Evolutionary conservation across 768 basidiomycete genomes (phyloP), one percentile per base, ranked within the genome.

Genomic region (Symmetrospora coprosmae): DNA sequence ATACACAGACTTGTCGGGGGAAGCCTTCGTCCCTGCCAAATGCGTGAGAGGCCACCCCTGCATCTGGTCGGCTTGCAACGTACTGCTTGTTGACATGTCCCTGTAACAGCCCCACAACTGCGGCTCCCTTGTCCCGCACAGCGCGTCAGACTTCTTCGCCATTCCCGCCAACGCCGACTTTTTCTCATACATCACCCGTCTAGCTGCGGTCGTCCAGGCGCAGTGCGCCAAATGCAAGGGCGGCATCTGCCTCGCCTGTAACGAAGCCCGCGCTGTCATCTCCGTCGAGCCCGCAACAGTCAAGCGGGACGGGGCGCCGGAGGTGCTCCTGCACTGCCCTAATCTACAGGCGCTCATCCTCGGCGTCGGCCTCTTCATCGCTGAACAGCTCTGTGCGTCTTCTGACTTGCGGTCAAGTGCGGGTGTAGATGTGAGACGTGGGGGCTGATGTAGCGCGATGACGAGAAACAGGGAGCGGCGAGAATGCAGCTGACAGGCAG

Each of bases 281-380:
- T 58, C 5, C 34, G 21, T n/a, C n/a, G n/a, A n/a, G 16, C 5
- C 25, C 8, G 28, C 17, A 17, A 43, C 28, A 46, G 25, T 14
- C 9, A 30, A 28, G 49, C 25, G 31, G 27, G 17, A 46, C n/a
- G 31, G 7, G 41, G 5, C 17, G 2, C 19, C 25, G 17, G 55
- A 41, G 5, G 43, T 25, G 11, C 23, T 58, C 7, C 31, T 58
- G 13, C 55, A 58, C 37, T 58, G 55, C 46, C 38, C 55, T 4
- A 38, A 58, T 13, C 71, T 92, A 34, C 85, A 94, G 73, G 91
- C 90, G 37, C 80, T 87, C 14, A 82, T 94, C 64, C 76, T 96
- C 4, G 91, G 90, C n/a, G 78, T 92, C 37, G 90, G 91, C 8
- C 78, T 92, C 41, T 81, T 81, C 34, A 87, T 87, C 81, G 78